Percentiles rank a stretch among this genome's conserved stretches.
Evolutionary conservation across 352 stramenopile species (phyloP).

Genomic region (Phytophthora pisi): DNA sequence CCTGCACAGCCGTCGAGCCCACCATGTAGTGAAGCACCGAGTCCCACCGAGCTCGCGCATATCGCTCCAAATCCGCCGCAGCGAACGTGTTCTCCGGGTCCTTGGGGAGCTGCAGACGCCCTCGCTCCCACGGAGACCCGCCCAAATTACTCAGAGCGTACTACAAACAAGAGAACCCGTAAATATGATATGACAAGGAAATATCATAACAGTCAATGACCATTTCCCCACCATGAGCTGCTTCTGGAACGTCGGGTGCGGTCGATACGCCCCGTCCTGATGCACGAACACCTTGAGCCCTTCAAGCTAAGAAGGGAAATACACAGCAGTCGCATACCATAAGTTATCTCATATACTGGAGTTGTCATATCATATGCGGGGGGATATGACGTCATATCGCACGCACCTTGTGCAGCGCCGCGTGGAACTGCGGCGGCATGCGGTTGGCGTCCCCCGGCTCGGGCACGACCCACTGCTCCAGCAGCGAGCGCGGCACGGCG

Average conservation of each 20-base stretch:
- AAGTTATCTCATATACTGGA: not conserved
- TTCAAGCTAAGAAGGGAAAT: slow-evolving; percentile 34
- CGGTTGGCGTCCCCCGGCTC: slow-evolving; percentile 27
- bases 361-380: not conserved
- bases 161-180: slow-evolving; percentile 23
- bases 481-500: slow-evolving; percentile 47
- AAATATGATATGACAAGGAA: slow-evolving; percentile 1
- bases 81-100: slow-evolving; percentile 55
- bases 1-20: slow-evolving; percentile 67
- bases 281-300: slow-evolving; percentile 62
- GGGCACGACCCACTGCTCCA: slow-evolving; percentile 79
- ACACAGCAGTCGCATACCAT: not conserved
- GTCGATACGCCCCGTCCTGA: slow-evolving; percentile 48
- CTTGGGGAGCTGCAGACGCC: slow-evolving; percentile 47
- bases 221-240: slow-evolving; percentile 55
- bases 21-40: slow-evolving; percentile 83
- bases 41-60: slow-evolving; percentile 68
- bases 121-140: slow-evolving; percentile 76
- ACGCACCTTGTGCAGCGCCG: slow-evolving; percentile 49
- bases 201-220: not conserved
- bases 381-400: not conserved
- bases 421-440: slow-evolving; percentile 61
- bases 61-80: slow-evolving; percentile 60
- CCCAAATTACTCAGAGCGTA: slow-evolving; percentile 72
- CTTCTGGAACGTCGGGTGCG: slow-evolving; percentile 62